Evolutionary conservation across 164 flowering plant genomes (phyloP).

Genomic region (Piper longum): DNA sequence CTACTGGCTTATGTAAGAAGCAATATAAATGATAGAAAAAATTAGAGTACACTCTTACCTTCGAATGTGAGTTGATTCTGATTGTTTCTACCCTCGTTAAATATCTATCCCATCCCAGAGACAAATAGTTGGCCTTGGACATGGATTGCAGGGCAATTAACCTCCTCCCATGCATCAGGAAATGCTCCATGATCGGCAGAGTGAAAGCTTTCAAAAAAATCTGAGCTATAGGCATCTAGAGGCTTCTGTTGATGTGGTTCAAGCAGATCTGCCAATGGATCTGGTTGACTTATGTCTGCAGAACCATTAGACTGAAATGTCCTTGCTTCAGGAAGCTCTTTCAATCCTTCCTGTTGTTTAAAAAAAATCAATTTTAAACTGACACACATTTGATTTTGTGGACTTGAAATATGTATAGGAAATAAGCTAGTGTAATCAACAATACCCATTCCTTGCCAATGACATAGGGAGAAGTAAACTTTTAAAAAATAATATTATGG

Average conservation of each 20-base stretch:
- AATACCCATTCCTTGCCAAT: too few species aligned
- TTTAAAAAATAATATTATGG: too few species aligned
- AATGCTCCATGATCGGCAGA: slow-evolving; percentile 36
- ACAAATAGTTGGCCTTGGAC: slow-evolving; percentile 15
- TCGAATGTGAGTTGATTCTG: slow-evolving; percentile 45
- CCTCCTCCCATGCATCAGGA: slow-evolving; percentile 67
- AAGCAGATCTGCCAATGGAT: slow-evolving; percentile 33
- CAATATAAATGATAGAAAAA: too few species aligned
- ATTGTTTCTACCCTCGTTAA: slow-evolving; percentile 13
- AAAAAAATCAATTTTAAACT: too few species aligned
- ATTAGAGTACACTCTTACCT: slow-evolving; percentile 22
- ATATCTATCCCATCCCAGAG: slow-evolving; percentile 23
- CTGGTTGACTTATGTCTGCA: slow-evolving; percentile 17
- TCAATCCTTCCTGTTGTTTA: slow-evolving; percentile 40
- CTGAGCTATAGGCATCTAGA: slow-evolving; percentile 43
- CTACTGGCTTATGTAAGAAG: too few species aligned
- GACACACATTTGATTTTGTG: too few species aligned
- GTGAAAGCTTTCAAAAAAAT: slow-evolving; percentile 46
- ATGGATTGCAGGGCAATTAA: slow-evolving; percentile 29
- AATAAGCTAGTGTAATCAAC: too few species aligned
- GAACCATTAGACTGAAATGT: slow-evolving; percentile 20
- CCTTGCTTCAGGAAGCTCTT: slow-evolving; percentile 60
- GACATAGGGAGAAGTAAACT: too few species aligned
- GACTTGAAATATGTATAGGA: too few species aligned
- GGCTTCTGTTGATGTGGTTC: slow-evolving; percentile 45